A percentile compares a stretch with the other conserved stretches of the same genome.
Conservation (phyloP, 2,329 filamentous ascomycete species). For the Microsporum ferrugineum region DNA sequence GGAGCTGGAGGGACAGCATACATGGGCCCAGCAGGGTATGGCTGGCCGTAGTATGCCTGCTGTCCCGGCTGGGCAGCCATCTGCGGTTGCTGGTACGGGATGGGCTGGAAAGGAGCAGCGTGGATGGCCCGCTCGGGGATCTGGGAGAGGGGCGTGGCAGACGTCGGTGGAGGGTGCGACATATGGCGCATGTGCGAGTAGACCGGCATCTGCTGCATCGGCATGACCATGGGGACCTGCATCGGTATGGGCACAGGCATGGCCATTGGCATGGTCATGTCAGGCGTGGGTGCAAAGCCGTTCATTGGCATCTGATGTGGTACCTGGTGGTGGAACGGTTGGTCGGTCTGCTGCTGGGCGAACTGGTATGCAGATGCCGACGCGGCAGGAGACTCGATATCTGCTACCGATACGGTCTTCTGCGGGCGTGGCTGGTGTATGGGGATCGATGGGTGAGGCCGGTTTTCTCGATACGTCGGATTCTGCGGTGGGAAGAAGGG, state of each 20-base stretch:
- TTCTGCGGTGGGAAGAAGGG: slow-evolving; percentile 45
- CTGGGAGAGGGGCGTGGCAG: slow-evolving; percentile 73
- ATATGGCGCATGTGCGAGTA: slow-evolving; percentile 55
- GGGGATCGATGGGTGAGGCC: slow-evolving; percentile 46
- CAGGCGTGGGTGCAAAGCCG: slow-evolving; percentile 40
- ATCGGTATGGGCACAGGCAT: slow-evolving; percentile 22
- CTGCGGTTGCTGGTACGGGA: slow-evolving; percentile 44
- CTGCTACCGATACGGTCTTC: slow-evolving; percentile 84
- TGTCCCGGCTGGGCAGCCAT: neutral
- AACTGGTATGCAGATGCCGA: slow-evolving; percentile 48
- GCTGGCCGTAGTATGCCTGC: slow-evolving; percentile 45
- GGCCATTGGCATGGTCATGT: slow-evolving; percentile 20
- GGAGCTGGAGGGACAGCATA: slow-evolving; percentile 45
- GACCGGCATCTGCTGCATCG: slow-evolving; percentile 16
- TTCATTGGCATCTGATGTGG: slow-evolving; percentile 53
- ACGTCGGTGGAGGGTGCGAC: slow-evolving; percentile 59
- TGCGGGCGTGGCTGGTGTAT: slow-evolving; percentile 95
- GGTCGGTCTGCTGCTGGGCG: slow-evolving; percentile 48
- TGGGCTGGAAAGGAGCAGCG: slow-evolving; percentile 78
- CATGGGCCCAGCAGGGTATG: slow-evolving; percentile 49
- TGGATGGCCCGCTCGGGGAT: slow-evolving; percentile 90
- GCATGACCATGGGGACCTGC: slow-evolving; percentile 7
- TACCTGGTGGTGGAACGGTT: slow-evolving; percentile 92
- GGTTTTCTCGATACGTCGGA: slow-evolving; percentile 49
- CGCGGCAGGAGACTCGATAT: slow-evolving; percentile 72